phyloP scores from a whole-genome alignment of 192 early-diverging fungal species.

The Umbelopsis ramanniana region DNA sequence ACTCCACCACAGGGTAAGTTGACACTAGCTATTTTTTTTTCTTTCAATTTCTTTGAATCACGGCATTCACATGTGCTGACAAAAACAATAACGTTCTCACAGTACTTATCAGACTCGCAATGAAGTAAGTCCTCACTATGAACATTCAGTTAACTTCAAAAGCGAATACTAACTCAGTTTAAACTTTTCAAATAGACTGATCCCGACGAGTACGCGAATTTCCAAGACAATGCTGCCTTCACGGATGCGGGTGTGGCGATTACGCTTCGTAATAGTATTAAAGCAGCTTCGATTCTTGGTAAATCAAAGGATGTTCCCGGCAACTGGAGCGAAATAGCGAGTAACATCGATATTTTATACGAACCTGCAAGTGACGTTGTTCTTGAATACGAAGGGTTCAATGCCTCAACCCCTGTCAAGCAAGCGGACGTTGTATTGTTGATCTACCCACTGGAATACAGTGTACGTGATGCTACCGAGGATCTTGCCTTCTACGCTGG shows the following conservation, averaged over 20 bases:
- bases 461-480: slow-evolving; percentile 20
- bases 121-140: slow-evolving; percentile 10
- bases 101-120: slow-evolving; percentile 12
- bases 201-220: slow-evolving; percentile 42
- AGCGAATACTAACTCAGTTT: neutral
- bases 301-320: slow-evolving; percentile 21
- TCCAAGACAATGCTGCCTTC: slow-evolving; percentile 37
- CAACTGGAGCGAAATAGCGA: slow-evolving; percentile 40
- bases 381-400: slow-evolving; percentile 44
- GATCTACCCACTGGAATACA: slow-evolving; percentile 40
- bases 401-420: slow-evolving; percentile 41
- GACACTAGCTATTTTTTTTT: too few species aligned
- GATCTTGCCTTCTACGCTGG: slow-evolving; percentile 41
- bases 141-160: neutral
- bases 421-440: slow-evolving; percentile 41
- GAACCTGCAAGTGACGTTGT: slow-evolving; percentile 28
- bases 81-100: neutral
- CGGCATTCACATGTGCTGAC: too few species aligned
- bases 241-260: slow-evolving; percentile 37
- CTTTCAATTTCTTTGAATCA: too few species aligned
- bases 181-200: slow-evolving; percentile 24
- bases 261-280: slow-evolving; percentile 37
- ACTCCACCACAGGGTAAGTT: slow-evolving; percentile 35
- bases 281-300: slow-evolving; percentile 35
- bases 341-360: slow-evolving; percentile 36